These are phyloP conservation scores for Penstemon barbatus DNA, from an alignment of 257 asterid species.

Conservation along the genomic window DNA sequence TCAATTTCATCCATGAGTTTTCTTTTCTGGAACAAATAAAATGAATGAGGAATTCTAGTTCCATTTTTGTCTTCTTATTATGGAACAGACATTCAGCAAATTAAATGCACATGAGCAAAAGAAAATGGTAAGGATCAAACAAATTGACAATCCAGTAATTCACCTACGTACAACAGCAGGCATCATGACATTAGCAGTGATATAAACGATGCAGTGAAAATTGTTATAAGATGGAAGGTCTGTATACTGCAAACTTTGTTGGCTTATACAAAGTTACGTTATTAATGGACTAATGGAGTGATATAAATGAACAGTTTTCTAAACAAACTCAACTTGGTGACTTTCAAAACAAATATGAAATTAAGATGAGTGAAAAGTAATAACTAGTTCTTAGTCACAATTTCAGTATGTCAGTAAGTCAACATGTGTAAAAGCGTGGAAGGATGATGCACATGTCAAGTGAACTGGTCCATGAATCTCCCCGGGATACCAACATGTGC, in stretches of 20 bases:
- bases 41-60: slow-evolving; percentile 10
- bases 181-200: slow-evolving; percentile 14
- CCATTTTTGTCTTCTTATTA: slow-evolving; percentile 7
- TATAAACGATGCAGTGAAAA: slow-evolving; percentile 9
- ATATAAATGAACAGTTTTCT: slow-evolving; percentile 4
- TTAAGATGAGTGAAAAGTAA: background rate
- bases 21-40: slow-evolving; percentile 56
- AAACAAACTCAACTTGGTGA: background rate
- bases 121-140: slow-evolving; percentile 8
- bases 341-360: slow-evolving; percentile 21
- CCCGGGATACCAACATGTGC: background rate
- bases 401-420: background rate
- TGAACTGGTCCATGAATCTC: no score
- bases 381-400: background rate
- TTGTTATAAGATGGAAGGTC: slow-evolving; percentile 7
- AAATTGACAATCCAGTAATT: slow-evolving; percentile 1
- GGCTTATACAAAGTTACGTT: background rate
- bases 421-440: background rate
- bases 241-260: background rate
- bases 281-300: background rate
- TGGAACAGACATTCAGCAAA: slow-evolving; percentile 12
- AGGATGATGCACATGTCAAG: slow-evolving; percentile 7
- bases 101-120: slow-evolving; percentile 5
- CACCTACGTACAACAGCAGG: slow-evolving; percentile 16
- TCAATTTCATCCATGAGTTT: slow-evolving; percentile 77